A percentile compares a stretch with the other conserved stretches of the same genome.
These are phyloP conservation scores for Amanita inopinata DNA, from an alignment of 768 basidiomycete species.

Conservation along the genomic window DNA sequence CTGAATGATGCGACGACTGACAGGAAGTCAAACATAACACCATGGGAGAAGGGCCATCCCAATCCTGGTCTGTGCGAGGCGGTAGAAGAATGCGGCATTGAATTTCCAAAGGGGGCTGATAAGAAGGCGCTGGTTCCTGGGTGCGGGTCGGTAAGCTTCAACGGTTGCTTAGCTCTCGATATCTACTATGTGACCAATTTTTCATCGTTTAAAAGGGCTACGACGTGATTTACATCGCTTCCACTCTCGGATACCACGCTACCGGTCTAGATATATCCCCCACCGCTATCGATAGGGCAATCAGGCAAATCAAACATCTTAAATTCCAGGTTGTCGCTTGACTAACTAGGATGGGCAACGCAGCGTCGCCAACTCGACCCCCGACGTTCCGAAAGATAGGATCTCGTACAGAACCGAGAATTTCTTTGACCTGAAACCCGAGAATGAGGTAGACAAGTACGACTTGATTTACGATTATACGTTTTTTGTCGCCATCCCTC, in stretches of 20 bases:
- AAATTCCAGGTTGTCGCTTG: background rate
- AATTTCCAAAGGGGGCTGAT: conserved; percentile 5
- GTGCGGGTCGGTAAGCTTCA: conserved; percentile 1
- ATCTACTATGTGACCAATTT: background rate
- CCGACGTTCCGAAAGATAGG: conserved; percentile 19
- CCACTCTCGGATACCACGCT: conserved; percentile 36
- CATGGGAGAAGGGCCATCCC: background rate
- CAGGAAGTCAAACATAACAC: conserved; percentile 2
- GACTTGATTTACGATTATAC: conserved; percentile 63
- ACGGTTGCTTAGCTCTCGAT: background rate
- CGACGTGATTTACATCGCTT: conserved; percentile 47
- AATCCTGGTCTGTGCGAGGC: conserved; percentile 1
- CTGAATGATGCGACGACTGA: background rate
- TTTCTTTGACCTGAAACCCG: conserved; percentile 40
- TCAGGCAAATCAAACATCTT: conserved; percentile 22
- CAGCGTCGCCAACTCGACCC: background rate
- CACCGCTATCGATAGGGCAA: conserved; percentile 40
- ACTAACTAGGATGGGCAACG: conserved; percentile 7
- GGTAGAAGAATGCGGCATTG: background rate
- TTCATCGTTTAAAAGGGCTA: conserved; percentile 38
- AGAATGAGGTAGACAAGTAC: conserved; percentile 23
- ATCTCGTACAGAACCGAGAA: conserved; percentile 33
- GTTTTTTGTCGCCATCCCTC: conserved; percentile 68
- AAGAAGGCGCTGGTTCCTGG: conserved; percentile 2
- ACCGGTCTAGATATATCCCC: conserved; percentile 48